Conservation (phyloP, 257 asterid species). For the Solanum neorickii region DNA sequence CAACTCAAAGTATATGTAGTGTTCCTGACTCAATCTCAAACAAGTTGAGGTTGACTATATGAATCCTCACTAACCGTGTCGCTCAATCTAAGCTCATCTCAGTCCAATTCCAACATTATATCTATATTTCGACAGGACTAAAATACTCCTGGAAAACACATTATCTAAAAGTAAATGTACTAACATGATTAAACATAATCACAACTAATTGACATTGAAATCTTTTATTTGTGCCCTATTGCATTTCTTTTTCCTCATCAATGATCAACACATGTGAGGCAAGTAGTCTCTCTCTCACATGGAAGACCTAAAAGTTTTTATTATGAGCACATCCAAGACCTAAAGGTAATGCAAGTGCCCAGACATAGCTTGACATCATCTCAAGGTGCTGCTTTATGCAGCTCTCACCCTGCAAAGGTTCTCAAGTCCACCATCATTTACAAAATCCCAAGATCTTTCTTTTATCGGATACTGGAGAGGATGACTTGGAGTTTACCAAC, state of each 20-base stretch:
- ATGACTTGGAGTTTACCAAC: background rate
- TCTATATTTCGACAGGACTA: background rate
- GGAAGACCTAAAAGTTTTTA: background rate
- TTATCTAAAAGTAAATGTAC: background rate
- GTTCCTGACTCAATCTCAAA: background rate
- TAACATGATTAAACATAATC: background rate
- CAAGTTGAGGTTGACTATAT: background rate
- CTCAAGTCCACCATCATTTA: background rate
- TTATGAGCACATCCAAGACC: background rate
- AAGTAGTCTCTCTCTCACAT: background rate
- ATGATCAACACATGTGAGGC: background rate
- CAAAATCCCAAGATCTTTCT: background rate
- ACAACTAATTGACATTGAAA: background rate
- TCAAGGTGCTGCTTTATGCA: background rate
- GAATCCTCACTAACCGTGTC: background rate
- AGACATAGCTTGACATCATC: background rate
- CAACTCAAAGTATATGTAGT: background rate
- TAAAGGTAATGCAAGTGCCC: background rate
- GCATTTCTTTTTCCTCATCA: background rate
- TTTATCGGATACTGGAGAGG: background rate
- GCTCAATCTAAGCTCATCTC: background rate
- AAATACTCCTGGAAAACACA: background rate
- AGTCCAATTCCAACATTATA: background rate
- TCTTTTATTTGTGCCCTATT: background rate
- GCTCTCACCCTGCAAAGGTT: background rate